Conservation (phyloP, 768 basidiomycete species). For the Mycena vitilis region DNA sequence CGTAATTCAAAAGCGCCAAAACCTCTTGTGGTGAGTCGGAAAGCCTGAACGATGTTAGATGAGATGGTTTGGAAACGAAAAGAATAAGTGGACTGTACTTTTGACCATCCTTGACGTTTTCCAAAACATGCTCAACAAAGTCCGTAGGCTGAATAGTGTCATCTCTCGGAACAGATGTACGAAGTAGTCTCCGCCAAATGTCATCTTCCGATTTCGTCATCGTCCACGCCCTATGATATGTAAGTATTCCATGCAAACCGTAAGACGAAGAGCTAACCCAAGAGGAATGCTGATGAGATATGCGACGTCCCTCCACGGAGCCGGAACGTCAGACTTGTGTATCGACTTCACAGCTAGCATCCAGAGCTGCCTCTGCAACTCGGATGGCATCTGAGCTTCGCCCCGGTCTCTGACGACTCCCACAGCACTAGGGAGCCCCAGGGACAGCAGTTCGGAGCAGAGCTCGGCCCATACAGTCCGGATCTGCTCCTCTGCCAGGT, state of each 20-base stretch:
- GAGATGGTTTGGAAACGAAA: not conserved
- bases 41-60: conserved; percentile 37
- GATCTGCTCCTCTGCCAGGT: conserved; percentile 52
- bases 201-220: conserved; percentile 55
- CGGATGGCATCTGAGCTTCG: conserved; percentile 40
- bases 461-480: conserved; percentile 59
- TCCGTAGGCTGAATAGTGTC: conserved; percentile 31
- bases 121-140: conserved; percentile 46
- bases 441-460: conserved; percentile 59
- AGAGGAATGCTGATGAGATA: conserved; percentile 61
- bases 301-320: conserved; percentile 55
- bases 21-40: conserved; percentile 39
- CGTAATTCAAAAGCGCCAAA: conserved; percentile 38
- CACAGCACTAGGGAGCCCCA: conserved; percentile 54
- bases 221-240: conserved; percentile 54
- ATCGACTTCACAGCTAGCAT: conserved; percentile 51
- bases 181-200: conserved; percentile 56
- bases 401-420: conserved; percentile 44
- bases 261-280: conserved; percentile 48
- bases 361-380: conserved; percentile 63
- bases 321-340: conserved; percentile 38
- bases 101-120: conserved; percentile 37
- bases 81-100: conserved; percentile 3
- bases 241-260: conserved; percentile 12
- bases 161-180: conserved; percentile 44